phyloP scores from a whole-genome alignment of 495 filamentous ascomycete genomes.

The Tuber indicum region DNA sequence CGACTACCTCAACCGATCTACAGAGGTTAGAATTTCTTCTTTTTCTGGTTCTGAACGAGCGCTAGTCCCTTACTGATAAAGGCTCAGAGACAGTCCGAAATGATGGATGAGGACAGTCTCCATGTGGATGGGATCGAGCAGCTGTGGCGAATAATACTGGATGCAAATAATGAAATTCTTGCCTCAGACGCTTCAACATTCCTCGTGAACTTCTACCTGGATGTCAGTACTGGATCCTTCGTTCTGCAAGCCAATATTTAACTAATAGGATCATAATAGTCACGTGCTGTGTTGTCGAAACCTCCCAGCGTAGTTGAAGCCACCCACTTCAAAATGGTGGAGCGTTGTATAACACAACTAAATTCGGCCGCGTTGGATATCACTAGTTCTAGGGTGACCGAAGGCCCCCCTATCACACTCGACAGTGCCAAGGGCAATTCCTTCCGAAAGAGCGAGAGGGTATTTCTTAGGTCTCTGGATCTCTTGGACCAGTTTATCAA shows the following conservation, averaged over 20 bases:
- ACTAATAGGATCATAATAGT: slow-evolving; percentile 30
- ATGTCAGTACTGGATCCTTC: slow-evolving; percentile 44
- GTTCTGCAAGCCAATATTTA: slow-evolving; percentile 45
- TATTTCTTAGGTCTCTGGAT: slow-evolving; percentile 39
- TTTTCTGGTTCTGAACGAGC: neutral
- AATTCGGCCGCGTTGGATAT: slow-evolving; percentile 54
- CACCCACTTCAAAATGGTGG: slow-evolving; percentile 71
- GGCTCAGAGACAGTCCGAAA: slow-evolving; percentile 19
- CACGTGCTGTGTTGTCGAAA: slow-evolving; percentile 21
- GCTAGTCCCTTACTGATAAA: neutral
- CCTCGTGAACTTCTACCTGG: slow-evolving; percentile 71
- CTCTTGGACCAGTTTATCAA: slow-evolving; percentile 55
- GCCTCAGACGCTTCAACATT: slow-evolving; percentile 60
- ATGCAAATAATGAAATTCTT: slow-evolving; percentile 60
- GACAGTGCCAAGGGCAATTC: neutral
- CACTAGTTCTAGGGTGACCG: neutral
- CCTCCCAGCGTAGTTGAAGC: slow-evolving; percentile 49
- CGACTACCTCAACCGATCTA: slow-evolving; percentile 38
- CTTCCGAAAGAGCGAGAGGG: neutral
- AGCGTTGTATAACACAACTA: slow-evolving; percentile 70
- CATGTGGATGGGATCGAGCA: slow-evolving; percentile 62
- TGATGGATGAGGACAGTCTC: slow-evolving; percentile 45
- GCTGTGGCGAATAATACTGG: slow-evolving; percentile 76
- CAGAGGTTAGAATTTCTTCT: slow-evolving; percentile 27
- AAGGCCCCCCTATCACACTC: neutral